phyloP scores from a whole-genome alignment of 2,329 filamentous ascomycete genomes.

The Sordariomycetes sp. region DNA sequence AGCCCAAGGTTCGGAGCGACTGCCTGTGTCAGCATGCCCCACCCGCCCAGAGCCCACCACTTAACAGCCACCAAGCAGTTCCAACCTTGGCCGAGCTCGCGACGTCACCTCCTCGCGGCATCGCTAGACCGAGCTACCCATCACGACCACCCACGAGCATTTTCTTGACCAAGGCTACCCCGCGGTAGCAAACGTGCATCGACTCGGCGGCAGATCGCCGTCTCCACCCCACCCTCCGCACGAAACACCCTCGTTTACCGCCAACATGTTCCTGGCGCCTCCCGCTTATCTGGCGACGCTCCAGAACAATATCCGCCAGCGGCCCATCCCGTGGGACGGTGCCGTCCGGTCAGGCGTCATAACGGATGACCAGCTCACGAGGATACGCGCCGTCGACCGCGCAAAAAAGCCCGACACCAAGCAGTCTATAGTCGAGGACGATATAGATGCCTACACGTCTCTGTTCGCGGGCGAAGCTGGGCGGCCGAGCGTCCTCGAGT shows the following conservation, averaged over 20 bases:
- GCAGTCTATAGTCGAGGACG: conserved; percentile 65
- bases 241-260: neutral
- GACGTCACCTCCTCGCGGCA: neutral
- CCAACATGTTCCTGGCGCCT: conserved; percentile 74
- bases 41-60: too few relatives aligned
- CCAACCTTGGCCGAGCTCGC: neutral
- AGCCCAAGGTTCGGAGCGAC: too few relatives aligned
- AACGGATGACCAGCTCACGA: conserved; percentile 84
- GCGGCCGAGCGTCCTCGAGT: conserved; percentile 62
- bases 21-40: too few relatives aligned
- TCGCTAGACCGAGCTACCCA: neutral
- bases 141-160: neutral
- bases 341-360: conserved; percentile 87
- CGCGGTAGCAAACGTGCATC: neutral
- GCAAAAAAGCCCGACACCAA: conserved; percentile 76
- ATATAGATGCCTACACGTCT: conserved; percentile 66
- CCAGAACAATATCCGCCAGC: conserved; percentile 92
- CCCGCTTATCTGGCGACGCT: conserved; percentile 75
- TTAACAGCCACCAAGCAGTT: neutral
- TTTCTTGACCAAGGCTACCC: neutral
- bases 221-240: neutral
- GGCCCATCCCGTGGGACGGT: conserved; percentile 96
- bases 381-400: conserved; percentile 95
- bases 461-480: conserved; percentile 70
- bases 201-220: neutral